Evolutionary conservation across 805 yeast species (phyloP), one percentile per base, ranked within the genome.

Genomic region (Yarrowia sp.): DNA sequence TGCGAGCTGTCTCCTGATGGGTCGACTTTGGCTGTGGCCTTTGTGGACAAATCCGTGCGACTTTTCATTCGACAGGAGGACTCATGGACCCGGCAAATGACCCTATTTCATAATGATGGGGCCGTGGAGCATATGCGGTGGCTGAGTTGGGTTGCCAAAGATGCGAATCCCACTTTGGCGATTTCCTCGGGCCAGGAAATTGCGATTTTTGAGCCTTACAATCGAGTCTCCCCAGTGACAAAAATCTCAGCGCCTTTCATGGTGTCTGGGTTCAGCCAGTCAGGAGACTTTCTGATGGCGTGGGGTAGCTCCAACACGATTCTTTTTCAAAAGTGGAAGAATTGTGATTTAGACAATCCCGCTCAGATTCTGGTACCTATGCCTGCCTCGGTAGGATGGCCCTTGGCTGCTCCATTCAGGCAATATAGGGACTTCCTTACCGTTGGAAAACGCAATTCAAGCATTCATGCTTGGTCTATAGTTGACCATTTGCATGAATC

Each of bases 381-480:
- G 19, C 61, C 61, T 11, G 14, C 46, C 5, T 17, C 46, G 3
- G 41, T 38, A 7, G 61, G 61, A 11, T 54, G 61, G 61, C 61
- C 61, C 2, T 14, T 54, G 12, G 61, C 61, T 2, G 61, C 61
- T 16, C 61, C 61, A 2, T 54, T 54, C 17, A 46, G 26, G 46
- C 61, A 54, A 26, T 54, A 54, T 17, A n/a, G 61, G 4, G 61
- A 54, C 19, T 54, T 54, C 38, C 35, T 54, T 35, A 54, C 61
- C 19, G 61, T 54, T 1, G 61, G 61, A 38, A 54, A 54, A 24
- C 61, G 61, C 46, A 54, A 38, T 26, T 22, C 30, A 5, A 36
- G 17, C 24, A 54, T 54, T 16, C n/a, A 46, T 2, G 61, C 61
- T 6, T 54, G 61, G 61, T 26, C 36, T 11, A 24, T 54, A 12